phyloP scores from a whole-genome alignment of 805 yeast species.

The Kodamaea kakaduensis region DNA sequence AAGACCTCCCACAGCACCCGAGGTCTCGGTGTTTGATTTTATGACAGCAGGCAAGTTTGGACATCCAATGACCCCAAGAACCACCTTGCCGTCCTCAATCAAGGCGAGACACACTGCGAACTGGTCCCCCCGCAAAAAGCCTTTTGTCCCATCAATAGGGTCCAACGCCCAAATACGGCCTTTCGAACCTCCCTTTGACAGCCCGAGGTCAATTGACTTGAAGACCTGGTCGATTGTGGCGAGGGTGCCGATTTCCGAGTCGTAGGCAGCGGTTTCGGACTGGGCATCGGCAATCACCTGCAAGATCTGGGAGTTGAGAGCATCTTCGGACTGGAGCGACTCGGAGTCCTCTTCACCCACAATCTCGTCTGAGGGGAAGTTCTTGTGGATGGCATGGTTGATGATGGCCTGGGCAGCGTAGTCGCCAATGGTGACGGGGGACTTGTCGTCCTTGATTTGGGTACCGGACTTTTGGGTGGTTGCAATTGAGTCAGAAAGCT shows the following conservation, averaged over 20 bases:
- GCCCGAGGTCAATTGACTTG: constrained; percentile 72
- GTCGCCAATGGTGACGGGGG: constrained; percentile 97
- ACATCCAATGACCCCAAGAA: constrained; percentile 92
- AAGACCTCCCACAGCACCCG: constrained; percentile 58
- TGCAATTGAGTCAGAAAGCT: constrained; percentile 54
- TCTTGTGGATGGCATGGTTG: constrained; percentile 72
- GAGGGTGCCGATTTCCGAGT: constrained; percentile 39
- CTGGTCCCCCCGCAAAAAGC: constrained; percentile 93
- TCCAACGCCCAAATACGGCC: constrained; percentile 97
- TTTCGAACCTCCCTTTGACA: constrained; percentile 67
- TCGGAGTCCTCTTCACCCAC: constrained; percentile 94
- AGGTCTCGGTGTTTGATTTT: constrained; percentile 28
- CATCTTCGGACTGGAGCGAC: constrained; percentile 44
- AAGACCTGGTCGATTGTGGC: constrained; percentile 47
- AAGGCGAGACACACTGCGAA: constrained; percentile 94
- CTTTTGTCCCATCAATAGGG: constrained; percentile 97
- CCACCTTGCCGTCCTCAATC: constrained; percentile 78
- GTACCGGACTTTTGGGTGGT: constrained; percentile 47
- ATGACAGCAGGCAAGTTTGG: constrained; percentile 74
- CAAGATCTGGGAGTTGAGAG: constrained; percentile 55
- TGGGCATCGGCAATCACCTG: constrained; percentile 56
- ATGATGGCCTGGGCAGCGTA: constrained; percentile 94
- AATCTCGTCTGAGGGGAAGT: constrained; percentile 80
- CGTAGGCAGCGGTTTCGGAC: constrained; percentile 31
- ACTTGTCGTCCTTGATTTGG: constrained; percentile 77